phyloP scores from a whole-genome alignment of 306 rosid species.

The Glycine soja region DNA sequence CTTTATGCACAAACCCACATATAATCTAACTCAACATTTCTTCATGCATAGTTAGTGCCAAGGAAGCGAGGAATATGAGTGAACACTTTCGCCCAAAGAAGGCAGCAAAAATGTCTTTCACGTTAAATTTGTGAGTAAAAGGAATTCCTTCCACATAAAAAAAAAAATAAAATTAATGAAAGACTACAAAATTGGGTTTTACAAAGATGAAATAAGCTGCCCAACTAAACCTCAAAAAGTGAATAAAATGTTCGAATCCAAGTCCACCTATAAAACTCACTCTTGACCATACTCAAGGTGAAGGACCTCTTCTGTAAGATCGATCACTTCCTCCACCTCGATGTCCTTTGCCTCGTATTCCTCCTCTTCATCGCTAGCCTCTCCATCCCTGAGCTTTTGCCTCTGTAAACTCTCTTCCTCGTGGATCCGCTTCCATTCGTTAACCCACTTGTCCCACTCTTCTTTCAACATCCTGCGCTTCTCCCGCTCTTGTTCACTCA shows the following conservation, averaged over 20 bases:
- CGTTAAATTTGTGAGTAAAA: not conserved
- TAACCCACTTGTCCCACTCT: slow-evolving; percentile 86
- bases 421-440: slow-evolving; percentile 73
- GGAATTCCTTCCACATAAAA: not conserved
- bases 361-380: slow-evolving; percentile 92
- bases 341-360: slow-evolving; percentile 93
- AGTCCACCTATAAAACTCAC: slow-evolving; percentile 32
- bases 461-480: slow-evolving; percentile 77
- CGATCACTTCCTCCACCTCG: slow-evolving; percentile 76
- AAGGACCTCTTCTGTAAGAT: slow-evolving; percentile 66
- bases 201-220: not conserved
- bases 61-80: too few species aligned
- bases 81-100: too few species aligned
- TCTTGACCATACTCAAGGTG: slow-evolving; percentile 55
- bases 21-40: too few species aligned
- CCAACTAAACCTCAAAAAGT: not conserved
- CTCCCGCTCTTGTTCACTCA: slow-evolving; percentile 92
- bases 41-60: too few species aligned
- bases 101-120: not conserved
- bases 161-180: not conserved
- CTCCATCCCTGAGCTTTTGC: slow-evolving; percentile 79
- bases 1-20: too few species aligned
- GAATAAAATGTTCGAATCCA: not conserved
- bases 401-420: slow-evolving; percentile 59
- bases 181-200: slow-evolving; percentile 50